These are phyloP conservation scores for Lathyrus oleraceus DNA, from an alignment of 306 rosid genomes.

Conservation along the genomic window DNA sequence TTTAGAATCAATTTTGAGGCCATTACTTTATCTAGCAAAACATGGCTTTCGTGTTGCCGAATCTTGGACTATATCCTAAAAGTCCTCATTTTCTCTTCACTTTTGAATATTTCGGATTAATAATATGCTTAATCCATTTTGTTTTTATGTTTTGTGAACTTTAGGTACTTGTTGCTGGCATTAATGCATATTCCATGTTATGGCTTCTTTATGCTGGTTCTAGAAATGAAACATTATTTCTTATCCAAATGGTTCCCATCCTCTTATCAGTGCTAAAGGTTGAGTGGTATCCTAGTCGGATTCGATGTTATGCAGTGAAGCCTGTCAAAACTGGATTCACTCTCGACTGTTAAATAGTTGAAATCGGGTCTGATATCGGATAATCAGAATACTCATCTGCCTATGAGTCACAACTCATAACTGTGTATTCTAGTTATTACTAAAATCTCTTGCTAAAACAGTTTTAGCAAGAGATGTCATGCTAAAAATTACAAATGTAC, in stretches of 20 bases:
- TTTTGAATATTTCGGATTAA: not conserved
- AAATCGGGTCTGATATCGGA: not conserved
- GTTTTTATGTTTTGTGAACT: not conserved
- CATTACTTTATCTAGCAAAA: not conserved
- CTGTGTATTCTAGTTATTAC: not conserved
- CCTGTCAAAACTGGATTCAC: constrained; percentile 10
- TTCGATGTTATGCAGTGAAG: not conserved
- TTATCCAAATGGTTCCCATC: constrained; percentile 48
- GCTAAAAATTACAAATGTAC: not conserved
- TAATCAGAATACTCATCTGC: not conserved
- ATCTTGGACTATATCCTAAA: not conserved
- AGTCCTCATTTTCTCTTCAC: not conserved
- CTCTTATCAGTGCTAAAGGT: constrained; percentile 40
- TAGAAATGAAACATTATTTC: constrained; percentile 37
- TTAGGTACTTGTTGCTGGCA: constrained; percentile 49
- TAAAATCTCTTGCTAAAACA: not conserved
- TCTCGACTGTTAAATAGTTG: not conserved
- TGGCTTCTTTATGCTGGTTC: constrained; percentile 46
- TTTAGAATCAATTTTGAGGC: constrained; percentile 16
- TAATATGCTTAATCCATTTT: constrained; percentile 17
- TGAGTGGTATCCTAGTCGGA: not conserved
- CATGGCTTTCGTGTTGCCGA: not conserved
- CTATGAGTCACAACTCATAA: not conserved
- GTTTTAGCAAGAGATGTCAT: not conserved
- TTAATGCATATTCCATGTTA: constrained; percentile 53